Conservation (phyloP, 352 stramenopile species). For the Phytophthora rubi region DNA sequence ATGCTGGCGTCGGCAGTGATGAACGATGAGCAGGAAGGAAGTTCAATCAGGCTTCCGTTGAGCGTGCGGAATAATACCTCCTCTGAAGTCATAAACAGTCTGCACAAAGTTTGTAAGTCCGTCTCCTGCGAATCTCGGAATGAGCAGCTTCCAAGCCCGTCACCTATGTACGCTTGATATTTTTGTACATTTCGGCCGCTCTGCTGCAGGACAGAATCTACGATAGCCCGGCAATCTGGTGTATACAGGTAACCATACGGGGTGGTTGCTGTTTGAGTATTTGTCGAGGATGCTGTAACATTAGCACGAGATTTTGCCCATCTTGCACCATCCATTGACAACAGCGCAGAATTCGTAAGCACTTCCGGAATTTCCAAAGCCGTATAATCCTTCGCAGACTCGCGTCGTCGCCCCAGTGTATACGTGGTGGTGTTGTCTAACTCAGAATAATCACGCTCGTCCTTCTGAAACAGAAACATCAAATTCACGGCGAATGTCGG, state of each 20-base stretch:
- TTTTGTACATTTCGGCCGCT: slow-evolving; percentile 41
- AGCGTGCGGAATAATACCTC: slow-evolving; percentile 31
- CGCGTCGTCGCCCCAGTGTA: slow-evolving; percentile 28
- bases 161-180: slow-evolving; percentile 43
- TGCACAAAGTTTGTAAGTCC: slow-evolving; percentile 34
- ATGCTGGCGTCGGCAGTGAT: slow-evolving; percentile 2
- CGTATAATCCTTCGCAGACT: slow-evolving; percentile 16
- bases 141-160: slow-evolving; percentile 33
- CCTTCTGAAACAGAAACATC: slow-evolving; percentile 45
- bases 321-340: slow-evolving; percentile 32
- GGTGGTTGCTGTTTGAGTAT: slow-evolving; percentile 15
- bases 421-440: slow-evolving; percentile 46
- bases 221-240: slow-evolving; percentile 29
- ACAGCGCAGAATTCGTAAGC: slow-evolving; percentile 20
- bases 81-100: slow-evolving; percentile 26
- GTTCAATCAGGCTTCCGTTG: slow-evolving; percentile 12
- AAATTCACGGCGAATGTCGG: slow-evolving; percentile 40
- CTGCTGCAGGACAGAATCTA: slow-evolving; percentile 27
- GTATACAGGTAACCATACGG: slow-evolving; percentile 51
- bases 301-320: slow-evolving; percentile 35
- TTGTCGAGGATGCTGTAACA: background rate
- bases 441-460: slow-evolving; percentile 27
- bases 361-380: slow-evolving; percentile 27
- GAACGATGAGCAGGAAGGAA: slow-evolving; percentile 21
- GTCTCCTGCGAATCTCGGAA: slow-evolving; percentile 49